A percentile compares a stretch with the other conserved stretches of the same genome.
Conservation (phyloP, 768 basidiomycete genomes). For the Panaeolus papilionaceus region DNA sequence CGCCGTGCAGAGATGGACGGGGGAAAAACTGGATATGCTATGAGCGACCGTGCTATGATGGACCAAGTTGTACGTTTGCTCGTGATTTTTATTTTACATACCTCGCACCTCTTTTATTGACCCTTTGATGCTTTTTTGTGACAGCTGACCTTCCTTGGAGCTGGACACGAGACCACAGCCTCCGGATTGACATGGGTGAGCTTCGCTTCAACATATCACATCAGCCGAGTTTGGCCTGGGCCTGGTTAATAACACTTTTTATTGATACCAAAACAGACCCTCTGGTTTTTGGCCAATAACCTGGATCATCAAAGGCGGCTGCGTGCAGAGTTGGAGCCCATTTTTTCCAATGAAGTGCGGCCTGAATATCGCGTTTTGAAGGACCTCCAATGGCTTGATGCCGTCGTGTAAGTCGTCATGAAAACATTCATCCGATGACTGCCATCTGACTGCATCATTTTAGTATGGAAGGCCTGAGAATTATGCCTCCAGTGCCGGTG, state of each 20-base stretch:
- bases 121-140: background rate
- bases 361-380: constrained; percentile 48
- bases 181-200: constrained; percentile 50
- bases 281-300: constrained; percentile 61
- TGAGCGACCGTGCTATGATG: constrained; percentile 56
- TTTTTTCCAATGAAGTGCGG: constrained; percentile 38
- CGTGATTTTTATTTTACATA: background rate
- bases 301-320: constrained; percentile 54
- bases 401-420: constrained; percentile 40
- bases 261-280: constrained; percentile 36
- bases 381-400: constrained; percentile 46
- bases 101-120: background rate
- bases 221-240: constrained; percentile 43
- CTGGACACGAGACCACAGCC: constrained; percentile 46
- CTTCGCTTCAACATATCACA: constrained; percentile 49
- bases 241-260: constrained; percentile 33
- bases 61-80: constrained; percentile 51
- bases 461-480: constrained; percentile 47
- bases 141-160: constrained; percentile 49
- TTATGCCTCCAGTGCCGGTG: constrained; percentile 48
- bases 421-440: background rate
- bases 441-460: background rate
- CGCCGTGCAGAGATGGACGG: constrained; percentile 43
- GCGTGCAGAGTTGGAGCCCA: constrained; percentile 55
- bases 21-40: constrained; percentile 41